Conservation (phyloP, 2,329 filamentous ascomycete genomes). For the Diplodia sapinea region DNA sequence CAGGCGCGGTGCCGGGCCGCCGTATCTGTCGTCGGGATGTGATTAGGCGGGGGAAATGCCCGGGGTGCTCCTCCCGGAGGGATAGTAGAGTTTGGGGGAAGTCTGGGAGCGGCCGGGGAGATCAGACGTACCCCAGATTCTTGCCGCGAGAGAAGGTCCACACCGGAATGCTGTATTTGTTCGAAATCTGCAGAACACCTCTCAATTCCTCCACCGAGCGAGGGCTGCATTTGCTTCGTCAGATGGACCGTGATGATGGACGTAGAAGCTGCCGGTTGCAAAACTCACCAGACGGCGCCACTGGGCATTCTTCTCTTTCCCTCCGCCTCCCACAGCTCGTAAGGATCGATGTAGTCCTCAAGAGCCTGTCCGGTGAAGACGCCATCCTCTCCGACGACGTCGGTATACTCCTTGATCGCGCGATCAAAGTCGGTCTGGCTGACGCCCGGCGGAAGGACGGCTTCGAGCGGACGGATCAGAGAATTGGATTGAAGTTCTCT, state of each 20-base stretch:
- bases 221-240: background rate
- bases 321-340: conserved; percentile 52
- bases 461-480: conserved; percentile 46
- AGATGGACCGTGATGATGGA: background rate
- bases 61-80: too few relatives aligned
- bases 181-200: conserved; percentile 41
- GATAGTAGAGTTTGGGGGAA: too few relatives aligned
- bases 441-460: conserved; percentile 51
- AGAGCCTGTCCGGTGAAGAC: conserved; percentile 50
- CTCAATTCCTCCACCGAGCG: conserved; percentile 39
- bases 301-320: conserved; percentile 51
- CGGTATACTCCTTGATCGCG: conserved; percentile 47
- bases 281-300: conserved; percentile 50
- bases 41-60: too few relatives aligned
- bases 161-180: conserved; percentile 44
- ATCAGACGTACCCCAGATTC: conserved; percentile 53
- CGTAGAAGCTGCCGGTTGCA: too few relatives aligned
- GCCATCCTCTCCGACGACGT: conserved; percentile 47
- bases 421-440: conserved; percentile 46
- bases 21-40: conserved; percentile 34
- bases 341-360: conserved; percentile 56
- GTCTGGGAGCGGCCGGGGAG: too few relatives aligned
- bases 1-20: conserved; percentile 56
- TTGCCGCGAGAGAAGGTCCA: conserved; percentile 48
- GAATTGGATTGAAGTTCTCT: conserved; percentile 51